Conservation (phyloP, 2,329 filamentous ascomycete species). For the Cytospora paraplurivora region DNA sequence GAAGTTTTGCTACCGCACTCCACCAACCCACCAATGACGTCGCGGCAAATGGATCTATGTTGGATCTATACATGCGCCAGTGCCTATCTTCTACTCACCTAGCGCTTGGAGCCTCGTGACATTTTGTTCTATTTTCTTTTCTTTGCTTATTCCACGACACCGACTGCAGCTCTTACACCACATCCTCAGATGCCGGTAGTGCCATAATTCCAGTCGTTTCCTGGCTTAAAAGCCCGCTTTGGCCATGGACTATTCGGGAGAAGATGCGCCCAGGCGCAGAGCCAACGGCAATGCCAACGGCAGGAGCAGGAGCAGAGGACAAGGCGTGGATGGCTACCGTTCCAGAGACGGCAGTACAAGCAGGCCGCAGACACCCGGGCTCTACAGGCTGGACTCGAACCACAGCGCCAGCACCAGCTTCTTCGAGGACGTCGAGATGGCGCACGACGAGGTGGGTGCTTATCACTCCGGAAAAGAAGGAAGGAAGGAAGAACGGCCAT, state of each 20-base stretch:
- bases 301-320: slow-evolving; percentile 10
- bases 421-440: slow-evolving; percentile 97
- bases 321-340: slow-evolving; percentile 24
- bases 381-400: slow-evolving; percentile 71
- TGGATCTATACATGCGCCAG: not conserved
- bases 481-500: too few relatives aligned
- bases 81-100: not conserved
- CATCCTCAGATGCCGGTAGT: slow-evolving; percentile 16
- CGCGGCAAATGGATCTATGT: not conserved
- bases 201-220: slow-evolving; percentile 17
- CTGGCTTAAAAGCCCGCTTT: slow-evolving; percentile 2
- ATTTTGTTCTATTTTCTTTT: not conserved
- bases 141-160: not conserved
- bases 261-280: slow-evolving; percentile 16
- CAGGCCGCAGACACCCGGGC: slow-evolving; percentile 31
- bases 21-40: slow-evolving; percentile 25
- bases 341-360: slow-evolving; percentile 31
- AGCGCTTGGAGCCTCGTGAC: too few relatives aligned
- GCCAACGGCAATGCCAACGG: slow-evolving; percentile 10
- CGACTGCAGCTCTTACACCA: not conserved
- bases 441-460: slow-evolving; percentile 77
- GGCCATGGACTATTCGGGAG: slow-evolving; percentile 26
- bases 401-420: slow-evolving; percentile 72
- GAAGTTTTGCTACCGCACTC: not conserved
- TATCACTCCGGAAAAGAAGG: not conserved